A percentile compares a stretch with the other conserved stretches of the same genome.
Conservation (phyloP, 2,329 filamentous ascomycete species). For the Pestalotiopsis sp. region DNA sequence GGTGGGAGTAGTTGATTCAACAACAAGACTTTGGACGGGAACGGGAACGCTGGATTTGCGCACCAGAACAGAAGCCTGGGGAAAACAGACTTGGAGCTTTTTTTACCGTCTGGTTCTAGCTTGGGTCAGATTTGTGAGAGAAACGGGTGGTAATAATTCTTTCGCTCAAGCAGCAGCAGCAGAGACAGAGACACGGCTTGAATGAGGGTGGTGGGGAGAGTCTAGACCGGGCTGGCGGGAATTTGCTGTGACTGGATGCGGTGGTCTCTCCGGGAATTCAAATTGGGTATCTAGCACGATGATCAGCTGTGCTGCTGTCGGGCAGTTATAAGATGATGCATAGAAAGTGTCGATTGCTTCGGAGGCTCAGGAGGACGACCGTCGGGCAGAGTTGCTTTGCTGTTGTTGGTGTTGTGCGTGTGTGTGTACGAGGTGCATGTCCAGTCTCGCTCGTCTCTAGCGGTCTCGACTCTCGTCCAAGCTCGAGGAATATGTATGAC, state of each 20-base stretch:
- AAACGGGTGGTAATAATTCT: neutral
- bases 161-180: neutral
- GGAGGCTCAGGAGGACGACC: neutral
- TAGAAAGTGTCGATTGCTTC: neutral
- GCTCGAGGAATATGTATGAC: neutral
- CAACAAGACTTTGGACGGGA: neutral
- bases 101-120: neutral
- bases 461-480: neutral
- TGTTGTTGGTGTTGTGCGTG: neutral
- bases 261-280: neutral
- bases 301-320: neutral
- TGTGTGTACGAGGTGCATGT: neutral
- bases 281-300: neutral
- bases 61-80: neutral
- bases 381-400: neutral
- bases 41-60: neutral
- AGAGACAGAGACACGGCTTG: neutral
- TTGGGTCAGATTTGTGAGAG: neutral
- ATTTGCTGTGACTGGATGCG: neutral
- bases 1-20: neutral
- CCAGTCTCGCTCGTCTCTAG: neutral
- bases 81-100: neutral
- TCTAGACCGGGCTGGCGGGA: slow-evolving; percentile 3
- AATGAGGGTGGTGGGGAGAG: slow-evolving; percentile 3
- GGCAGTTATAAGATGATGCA: neutral